phyloP scores from a whole-genome alignment of 2,329 filamentous ascomycete species.

The Pseudogymnoascus sp. region DNA sequence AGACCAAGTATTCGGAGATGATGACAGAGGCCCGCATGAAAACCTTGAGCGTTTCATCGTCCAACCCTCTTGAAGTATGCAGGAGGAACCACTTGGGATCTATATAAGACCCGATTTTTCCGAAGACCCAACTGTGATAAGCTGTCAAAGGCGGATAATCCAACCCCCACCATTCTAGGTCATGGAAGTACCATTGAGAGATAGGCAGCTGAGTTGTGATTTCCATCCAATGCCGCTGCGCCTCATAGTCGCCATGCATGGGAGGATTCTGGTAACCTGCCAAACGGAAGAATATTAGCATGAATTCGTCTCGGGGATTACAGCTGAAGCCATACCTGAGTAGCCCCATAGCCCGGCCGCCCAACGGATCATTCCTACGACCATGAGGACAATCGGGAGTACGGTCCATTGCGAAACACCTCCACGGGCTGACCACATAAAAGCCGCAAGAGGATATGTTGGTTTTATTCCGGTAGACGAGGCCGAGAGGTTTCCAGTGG shows the following conservation, averaged over 20 bases:
- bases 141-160: constrained; percentile 97
- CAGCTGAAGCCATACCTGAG: constrained; percentile 57
- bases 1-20: constrained; percentile 83
- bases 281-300: not conserved
- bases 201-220: constrained; percentile 82
- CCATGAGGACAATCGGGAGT: constrained; percentile 81
- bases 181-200: constrained; percentile 96
- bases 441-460: constrained; percentile 84
- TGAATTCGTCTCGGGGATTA: not conserved
- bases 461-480: constrained; percentile 42
- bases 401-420: constrained; percentile 83
- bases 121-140: constrained; percentile 95
- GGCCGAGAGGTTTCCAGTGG: constrained; percentile 2
- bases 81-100: constrained; percentile 84
- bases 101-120: constrained; percentile 74
- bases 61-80: constrained; percentile 71
- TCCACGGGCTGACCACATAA: constrained; percentile 85
- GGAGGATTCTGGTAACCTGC: constrained; percentile 73
- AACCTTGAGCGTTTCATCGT: constrained; percentile 75
- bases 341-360: constrained; percentile 89
- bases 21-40: constrained; percentile 95
- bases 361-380: constrained; percentile 88
- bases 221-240: constrained; percentile 98
- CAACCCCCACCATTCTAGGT: constrained; percentile 93
- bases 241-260: constrained; percentile 96